Percentiles rank a stretch among this genome's conserved stretches.
These are phyloP conservation scores for Turnera subulata DNA, from an alignment of 345 rosid genomes.

Conservation along the genomic window DNA sequence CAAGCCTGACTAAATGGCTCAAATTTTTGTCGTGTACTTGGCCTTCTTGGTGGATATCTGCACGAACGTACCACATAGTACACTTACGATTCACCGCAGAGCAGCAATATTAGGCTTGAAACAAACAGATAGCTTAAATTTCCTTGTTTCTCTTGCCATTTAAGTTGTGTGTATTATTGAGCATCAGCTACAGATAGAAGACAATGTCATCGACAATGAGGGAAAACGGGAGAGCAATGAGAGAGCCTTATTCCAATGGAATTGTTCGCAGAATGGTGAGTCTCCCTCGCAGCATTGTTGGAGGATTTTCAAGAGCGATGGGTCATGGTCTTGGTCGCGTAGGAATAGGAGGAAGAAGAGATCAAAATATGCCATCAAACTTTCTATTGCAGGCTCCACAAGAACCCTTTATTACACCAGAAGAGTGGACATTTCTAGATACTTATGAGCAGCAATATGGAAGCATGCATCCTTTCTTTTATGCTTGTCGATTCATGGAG, in stretches of 20 bases:
- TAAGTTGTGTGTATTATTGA: no score
- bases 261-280: constrained; percentile 44
- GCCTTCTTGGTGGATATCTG: no score
- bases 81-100: not conserved
- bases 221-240: constrained; percentile 16
- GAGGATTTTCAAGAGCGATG: constrained; percentile 45
- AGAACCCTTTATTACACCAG: constrained; percentile 25
- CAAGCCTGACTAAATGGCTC: not conserved
- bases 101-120: not conserved
- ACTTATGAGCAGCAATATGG: constrained; percentile 52
- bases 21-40: constrained; percentile 3
- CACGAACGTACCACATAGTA: no score
- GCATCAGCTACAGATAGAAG: not conserved
- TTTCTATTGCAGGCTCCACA: constrained; percentile 22
- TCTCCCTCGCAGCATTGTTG: constrained; percentile 43
- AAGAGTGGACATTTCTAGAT: constrained; percentile 46
- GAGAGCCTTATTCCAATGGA: constrained; percentile 32
- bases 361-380: constrained; percentile 20
- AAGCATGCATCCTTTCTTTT: constrained; percentile 47
- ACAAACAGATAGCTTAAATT: not conserved
- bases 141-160: not conserved
- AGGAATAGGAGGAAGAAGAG: constrained; percentile 33
- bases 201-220: constrained; percentile 28
- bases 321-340: constrained; percentile 26
- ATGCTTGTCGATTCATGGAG: constrained; percentile 39